Evolutionary conservation across 177 flowering plant species (phyloP), one percentile per base, ranked within the genome.

Genomic region (Vitis hybrid): DNA sequence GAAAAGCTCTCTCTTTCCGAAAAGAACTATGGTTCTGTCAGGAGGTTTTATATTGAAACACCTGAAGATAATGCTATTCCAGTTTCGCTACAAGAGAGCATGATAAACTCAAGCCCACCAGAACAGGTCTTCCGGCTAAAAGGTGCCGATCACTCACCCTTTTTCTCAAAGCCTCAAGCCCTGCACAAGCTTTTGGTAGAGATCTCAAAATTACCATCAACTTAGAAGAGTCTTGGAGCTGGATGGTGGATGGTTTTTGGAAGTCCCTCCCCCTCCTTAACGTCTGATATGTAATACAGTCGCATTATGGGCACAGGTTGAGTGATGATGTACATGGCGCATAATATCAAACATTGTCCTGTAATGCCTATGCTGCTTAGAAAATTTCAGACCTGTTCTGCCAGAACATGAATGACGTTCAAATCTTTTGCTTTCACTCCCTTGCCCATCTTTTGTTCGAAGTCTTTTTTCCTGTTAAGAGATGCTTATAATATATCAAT

Each of bases 81-180:
- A 0, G 57, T 86, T 0, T 22, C 87, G 19, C 54, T 88, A 14
- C 99, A 95, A 65, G 90, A 94, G 63, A 77, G 68, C 71, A 86
- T 95, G 92, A 78, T 90, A 64, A 85, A 85, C 31, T 57, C 83
- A 38, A 84, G 78, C 71, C 92, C 95, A 10, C 99, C 99, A 1
- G 95, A 95, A 66, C 75, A 62, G 66, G 92, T 95, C 11, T 92
- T 89, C 71, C 82, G 80, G 3, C 68, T 95, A 3, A 95, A 90
- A 83, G 99, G 99, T 33, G 78, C 97, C 19, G 99, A 95, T 78
- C 99, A 95, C 76, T 87, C 94, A 1, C 99, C 99, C 3, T 95
- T 95, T 79, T 92, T 95, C 83, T 95, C 99, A n/a, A 95, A 89
- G 85, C 98, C 99, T 64, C 99, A 92, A 76, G 89, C 94, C 28